Evolutionary conservation across 1,284 basidiomycete species (phyloP).

Genomic region (Microbotryum violaceum): DNA sequence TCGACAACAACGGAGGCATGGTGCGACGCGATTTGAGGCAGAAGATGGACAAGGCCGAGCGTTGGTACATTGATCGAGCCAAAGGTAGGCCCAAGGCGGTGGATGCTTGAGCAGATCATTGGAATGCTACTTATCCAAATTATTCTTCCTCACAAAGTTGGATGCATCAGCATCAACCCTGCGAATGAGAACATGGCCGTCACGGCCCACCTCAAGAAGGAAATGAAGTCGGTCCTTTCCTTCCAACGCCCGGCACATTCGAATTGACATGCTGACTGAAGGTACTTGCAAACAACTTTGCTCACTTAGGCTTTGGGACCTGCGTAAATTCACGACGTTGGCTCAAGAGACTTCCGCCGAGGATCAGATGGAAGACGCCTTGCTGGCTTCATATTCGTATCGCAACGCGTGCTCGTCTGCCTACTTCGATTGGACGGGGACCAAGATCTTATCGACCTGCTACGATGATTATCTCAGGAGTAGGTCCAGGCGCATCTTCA

Average conservation of each 20-base stretch:
- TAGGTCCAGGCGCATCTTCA: slow-evolving; percentile 24
- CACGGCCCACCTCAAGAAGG: slow-evolving; percentile 33
- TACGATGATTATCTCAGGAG: slow-evolving; percentile 44
- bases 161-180: slow-evolving; percentile 33
- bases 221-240: slow-evolving; percentile 2
- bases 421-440: slow-evolving; percentile 46
- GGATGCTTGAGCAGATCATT: too few relatives aligned
- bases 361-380: slow-evolving; percentile 11
- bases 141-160: slow-evolving; percentile 10
- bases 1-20: slow-evolving; percentile 45
- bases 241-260: too few relatives aligned
- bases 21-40: slow-evolving; percentile 44
- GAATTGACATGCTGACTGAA: too few relatives aligned
- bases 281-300: neutral
- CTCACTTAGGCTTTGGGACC: slow-evolving; percentile 31
- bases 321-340: slow-evolving; percentile 17
- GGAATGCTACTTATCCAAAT: neutral
- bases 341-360: slow-evolving; percentile 1
- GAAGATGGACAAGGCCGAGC: slow-evolving; percentile 22
- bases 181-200: slow-evolving; percentile 27
- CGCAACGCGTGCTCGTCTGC: slow-evolving; percentile 45
- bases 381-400: slow-evolving; percentile 38
- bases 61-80: slow-evolving; percentile 30
- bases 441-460: slow-evolving; percentile 42
- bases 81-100: slow-evolving; percentile 6